phyloP scores from a whole-genome alignment of 306 rosid species.

The Prunus fruticosa region DNA sequence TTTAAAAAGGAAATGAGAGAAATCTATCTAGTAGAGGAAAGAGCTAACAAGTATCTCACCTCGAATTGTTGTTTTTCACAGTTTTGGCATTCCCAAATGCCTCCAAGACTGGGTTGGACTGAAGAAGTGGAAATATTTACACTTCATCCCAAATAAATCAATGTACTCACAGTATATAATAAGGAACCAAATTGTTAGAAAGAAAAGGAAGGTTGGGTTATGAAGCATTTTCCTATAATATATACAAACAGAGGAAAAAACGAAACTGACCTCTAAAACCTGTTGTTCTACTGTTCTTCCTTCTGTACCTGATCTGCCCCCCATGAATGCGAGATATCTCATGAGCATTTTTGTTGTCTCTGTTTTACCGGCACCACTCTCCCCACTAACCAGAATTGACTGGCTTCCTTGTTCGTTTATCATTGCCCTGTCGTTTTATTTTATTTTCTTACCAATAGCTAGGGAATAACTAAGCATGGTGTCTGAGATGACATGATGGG shows the following conservation, averaged over 20 bases:
- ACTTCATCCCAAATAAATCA: neutral
- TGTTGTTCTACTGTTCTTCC: conserved; percentile 88
- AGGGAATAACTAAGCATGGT: neutral
- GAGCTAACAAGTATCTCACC: conserved; percentile 38
- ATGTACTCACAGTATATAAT: neutral
- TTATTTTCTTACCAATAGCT: neutral
- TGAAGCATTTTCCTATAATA: neutral
- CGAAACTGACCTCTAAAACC: conserved; percentile 77
- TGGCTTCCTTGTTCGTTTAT: too few relatives aligned
- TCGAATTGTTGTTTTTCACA: conserved; percentile 84
- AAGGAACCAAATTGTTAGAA: neutral
- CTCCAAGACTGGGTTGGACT: conserved; percentile 93
- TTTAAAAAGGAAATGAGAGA: conserved; percentile 1
- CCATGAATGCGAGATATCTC: conserved; percentile 6
- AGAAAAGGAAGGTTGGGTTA: too few relatives aligned
- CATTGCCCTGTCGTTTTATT: conserved; percentile 1
- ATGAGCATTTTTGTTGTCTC: too few relatives aligned
- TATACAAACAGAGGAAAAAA: neutral
- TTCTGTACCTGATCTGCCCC: conserved; percentile 76
- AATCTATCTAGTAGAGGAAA: neutral
- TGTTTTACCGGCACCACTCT: too few relatives aligned
- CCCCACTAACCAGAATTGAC: too few relatives aligned
- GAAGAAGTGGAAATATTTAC: conserved; percentile 36
- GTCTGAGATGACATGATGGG: neutral
- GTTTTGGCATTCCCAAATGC: conserved; percentile 29